Percentiles rank a stretch among this genome's conserved stretches.
These are phyloP conservation scores for Aspergillus sclerotialis DNA, from an alignment of 2,329 filamentous ascomycete species.

Conservation along the genomic window DNA sequence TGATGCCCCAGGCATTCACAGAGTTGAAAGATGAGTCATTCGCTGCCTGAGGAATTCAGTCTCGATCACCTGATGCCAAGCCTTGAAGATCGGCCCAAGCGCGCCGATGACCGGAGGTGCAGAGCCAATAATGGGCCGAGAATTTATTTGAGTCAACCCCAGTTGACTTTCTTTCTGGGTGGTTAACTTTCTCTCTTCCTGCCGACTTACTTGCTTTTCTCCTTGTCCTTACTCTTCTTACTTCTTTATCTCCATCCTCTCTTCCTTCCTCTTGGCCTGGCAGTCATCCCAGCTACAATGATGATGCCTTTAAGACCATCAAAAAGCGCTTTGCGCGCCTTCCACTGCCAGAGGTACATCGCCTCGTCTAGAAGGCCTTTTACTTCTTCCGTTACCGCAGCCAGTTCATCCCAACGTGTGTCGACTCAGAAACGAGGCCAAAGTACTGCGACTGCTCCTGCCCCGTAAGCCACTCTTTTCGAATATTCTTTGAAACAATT, in stretches of 20 bases:
- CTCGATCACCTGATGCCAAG: neutral
- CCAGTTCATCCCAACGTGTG: constrained; percentile 41
- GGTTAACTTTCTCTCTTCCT: constrained; percentile 11
- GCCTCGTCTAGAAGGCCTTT: constrained; percentile 33
- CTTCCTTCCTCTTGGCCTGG: constrained; percentile 22
- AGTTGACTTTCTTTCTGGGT: constrained; percentile 5
- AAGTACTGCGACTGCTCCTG: constrained; percentile 44
- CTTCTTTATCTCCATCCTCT: neutral
- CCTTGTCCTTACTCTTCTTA: constrained; percentile 2
- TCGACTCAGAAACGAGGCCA: constrained; percentile 38
- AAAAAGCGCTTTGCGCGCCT: constrained; percentile 41
- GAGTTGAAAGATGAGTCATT: too few species aligned
- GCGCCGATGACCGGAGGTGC: constrained; percentile 9
- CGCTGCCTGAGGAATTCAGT: neutral
- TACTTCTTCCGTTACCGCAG: constrained; percentile 38
- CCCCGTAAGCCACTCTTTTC: constrained; percentile 43
- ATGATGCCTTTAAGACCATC: constrained; percentile 48
- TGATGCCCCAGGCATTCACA: too few species aligned
- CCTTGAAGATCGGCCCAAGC: neutral
- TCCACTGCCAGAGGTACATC: constrained; percentile 37
- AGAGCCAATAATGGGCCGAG: constrained; percentile 1
- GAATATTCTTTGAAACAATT: neutral
- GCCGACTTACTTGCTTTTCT: constrained; percentile 1
- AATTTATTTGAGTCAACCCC: constrained; percentile 1
- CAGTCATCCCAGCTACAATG: constrained; percentile 24